Base-by-base conservation (phyloP, 1,284 basidiomycete species). In the Puccinia hordei region DNA sequence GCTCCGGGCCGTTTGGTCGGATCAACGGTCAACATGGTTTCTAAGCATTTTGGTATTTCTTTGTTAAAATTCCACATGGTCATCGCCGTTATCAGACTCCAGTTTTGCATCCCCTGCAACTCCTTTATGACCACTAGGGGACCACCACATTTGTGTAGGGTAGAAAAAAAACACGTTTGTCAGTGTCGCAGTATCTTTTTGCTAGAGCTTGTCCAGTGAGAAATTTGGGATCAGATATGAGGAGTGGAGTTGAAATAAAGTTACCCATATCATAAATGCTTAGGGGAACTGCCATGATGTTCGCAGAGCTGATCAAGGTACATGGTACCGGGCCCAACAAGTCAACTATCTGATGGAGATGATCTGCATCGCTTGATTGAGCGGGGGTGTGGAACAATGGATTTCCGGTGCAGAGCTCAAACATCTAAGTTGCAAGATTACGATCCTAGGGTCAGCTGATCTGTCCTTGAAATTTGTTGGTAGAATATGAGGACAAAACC, bases 261-360 rank as follows among this genome's bases (percentile, higher is more conserved):
- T 78, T 82, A 92, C 94, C 95, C 88, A 92, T 92, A 27, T 94
- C 91, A 84, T 92, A 98, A 88, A 99, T 98, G 85, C 98, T 94
- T 85, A 98, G 95, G 78, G 90, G 90, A 82, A 91, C 92, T 87
- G 98, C 98, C 86, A n/a, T n/a, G n/a, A n/a, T n/a, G 86, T 97
- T 98, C 66, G 96, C 97, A 3, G 91, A 90, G 83, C 97, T 90
- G 1, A 94, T 94, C 65, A 99, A 87, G 73, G 88, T 88, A 84
- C 92, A 91, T 17, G 95, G 93, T 85, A 89, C 88, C 84, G 97
- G 94, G 73, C 96, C 97, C 83, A 98, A 88, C 22, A 99, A 89
- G 87, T 99, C 96, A 86, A 98, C 94, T 84, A 99, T 94, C 87
- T 99, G 96, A 5, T 96, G 95, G 81, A 99, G 93, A 85, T 99